phyloP scores from a whole-genome alignment of 2,329 filamentous ascomycete species.

The Mycogone perniciosa region DNA sequence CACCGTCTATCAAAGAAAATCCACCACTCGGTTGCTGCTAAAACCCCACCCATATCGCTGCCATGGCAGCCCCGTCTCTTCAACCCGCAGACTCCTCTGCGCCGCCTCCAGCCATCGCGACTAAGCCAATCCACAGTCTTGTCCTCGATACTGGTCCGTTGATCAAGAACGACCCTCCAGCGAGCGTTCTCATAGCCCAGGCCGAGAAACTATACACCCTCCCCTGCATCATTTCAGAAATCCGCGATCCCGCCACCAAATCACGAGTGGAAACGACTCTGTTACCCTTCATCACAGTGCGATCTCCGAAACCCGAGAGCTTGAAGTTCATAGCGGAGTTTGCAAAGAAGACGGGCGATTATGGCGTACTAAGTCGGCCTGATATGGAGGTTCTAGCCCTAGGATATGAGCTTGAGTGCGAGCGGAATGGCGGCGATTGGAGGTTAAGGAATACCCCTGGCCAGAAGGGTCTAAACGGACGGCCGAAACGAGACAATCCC shows the following conservation, averaged over 20 bases:
- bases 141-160: slow-evolving; percentile 88
- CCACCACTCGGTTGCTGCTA: neutral
- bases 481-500: slow-evolving; percentile 24
- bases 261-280: slow-evolving; percentile 77
- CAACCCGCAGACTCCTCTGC: slow-evolving; percentile 13
- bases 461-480: slow-evolving; percentile 71
- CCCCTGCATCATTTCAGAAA: slow-evolving; percentile 80
- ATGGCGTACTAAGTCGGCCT: slow-evolving; percentile 77
- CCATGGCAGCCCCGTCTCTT: slow-evolving; percentile 18
- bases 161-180: slow-evolving; percentile 83
- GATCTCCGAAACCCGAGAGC: slow-evolving; percentile 68
- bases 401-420: slow-evolving; percentile 90
- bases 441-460: slow-evolving; percentile 70
- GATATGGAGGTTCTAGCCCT: slow-evolving; percentile 87
- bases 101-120: slow-evolving; percentile 6
- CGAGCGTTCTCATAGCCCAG: slow-evolving; percentile 73
- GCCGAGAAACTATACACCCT: slow-evolving; percentile 76
- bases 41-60: neutral
- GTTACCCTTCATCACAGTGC: slow-evolving; percentile 74
- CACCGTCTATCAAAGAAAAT: neutral
- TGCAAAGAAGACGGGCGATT: slow-evolving; percentile 81
- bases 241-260: slow-evolving; percentile 76
- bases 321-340: slow-evolving; percentile 77
- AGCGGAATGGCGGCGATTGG: slow-evolving; percentile 86
- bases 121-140: slow-evolving; percentile 72